Evolutionary conservation across 495 filamentous ascomycete genomes (phyloP).

Genomic region (Penicillium waksmanii): DNA sequence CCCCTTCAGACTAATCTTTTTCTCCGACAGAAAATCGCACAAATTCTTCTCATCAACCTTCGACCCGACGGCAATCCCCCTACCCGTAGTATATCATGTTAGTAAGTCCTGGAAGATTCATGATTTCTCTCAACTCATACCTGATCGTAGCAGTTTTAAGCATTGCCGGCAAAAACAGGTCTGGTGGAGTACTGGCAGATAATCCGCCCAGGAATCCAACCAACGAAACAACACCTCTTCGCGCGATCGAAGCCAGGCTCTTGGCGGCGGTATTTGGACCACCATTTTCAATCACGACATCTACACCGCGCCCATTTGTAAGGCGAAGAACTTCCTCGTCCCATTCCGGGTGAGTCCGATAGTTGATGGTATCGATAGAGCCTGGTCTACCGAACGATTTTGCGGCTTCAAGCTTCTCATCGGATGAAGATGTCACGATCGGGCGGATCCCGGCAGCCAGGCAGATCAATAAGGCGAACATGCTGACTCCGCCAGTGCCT

Average conservation of each 20-base stretch:
- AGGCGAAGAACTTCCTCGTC: constrained; percentile 13
- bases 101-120: neutral
- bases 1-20: constrained; percentile 23
- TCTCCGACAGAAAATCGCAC: constrained; percentile 33
- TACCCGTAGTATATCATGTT: neutral
- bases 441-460: constrained; percentile 11
- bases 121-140: neutral
- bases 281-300: constrained; percentile 23
- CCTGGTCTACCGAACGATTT: constrained; percentile 19
- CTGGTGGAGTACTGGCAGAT: neutral
- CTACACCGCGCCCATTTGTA: constrained; percentile 36
- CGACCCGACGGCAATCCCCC: constrained; percentile 31
- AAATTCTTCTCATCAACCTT: constrained; percentile 28
- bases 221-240: constrained; percentile 10
- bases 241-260: constrained; percentile 4
- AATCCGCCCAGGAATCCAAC: constrained; percentile 14
- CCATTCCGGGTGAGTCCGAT: neutral
- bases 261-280: constrained; percentile 2
- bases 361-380: constrained; percentile 11
- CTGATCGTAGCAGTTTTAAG: neutral
- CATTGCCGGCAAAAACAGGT: neutral
- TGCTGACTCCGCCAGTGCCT: constrained; percentile 32
- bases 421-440: constrained; percentile 47
- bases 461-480: constrained; percentile 27
- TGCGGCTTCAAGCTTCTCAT: constrained; percentile 29